Percentiles rank a stretch among this genome's conserved stretches.
Conservation (phyloP, 78 protist genomes). For the Dictyostelium brefeldianum region DNA sequence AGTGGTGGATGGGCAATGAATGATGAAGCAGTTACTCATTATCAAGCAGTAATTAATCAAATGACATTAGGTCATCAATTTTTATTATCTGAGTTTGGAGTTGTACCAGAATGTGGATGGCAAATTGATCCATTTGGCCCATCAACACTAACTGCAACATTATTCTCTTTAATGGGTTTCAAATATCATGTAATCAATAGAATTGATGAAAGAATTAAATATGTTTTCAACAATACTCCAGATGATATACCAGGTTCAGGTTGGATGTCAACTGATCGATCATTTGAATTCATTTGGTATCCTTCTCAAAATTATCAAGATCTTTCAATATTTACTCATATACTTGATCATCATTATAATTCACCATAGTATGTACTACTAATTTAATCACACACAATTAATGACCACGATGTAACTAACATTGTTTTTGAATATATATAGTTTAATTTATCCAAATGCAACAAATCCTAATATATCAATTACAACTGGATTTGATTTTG, state of each 20-base stretch:
- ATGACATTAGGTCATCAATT: constrained; percentile 82
- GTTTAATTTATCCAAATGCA: constrained; percentile 41
- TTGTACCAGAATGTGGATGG: constrained; percentile 66
- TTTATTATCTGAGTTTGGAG: constrained; percentile 67
- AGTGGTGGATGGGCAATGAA: constrained; percentile 84
- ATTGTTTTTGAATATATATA: background rate
- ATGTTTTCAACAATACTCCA: constrained; percentile 21
- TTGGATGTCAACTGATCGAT: background rate
- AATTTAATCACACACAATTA: too few species aligned
- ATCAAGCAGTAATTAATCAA: constrained; percentile 74
- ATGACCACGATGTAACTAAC: too few species aligned
- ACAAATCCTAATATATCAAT: constrained; percentile 27
- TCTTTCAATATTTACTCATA: constrained; percentile 40
- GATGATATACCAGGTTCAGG: constrained; percentile 32
- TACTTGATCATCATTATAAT: constrained; percentile 63
- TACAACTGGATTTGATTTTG: constrained; percentile 76
- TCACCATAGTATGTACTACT: constrained; percentile 41
- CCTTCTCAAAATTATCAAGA: constrained; percentile 28
- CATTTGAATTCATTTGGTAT: constrained; percentile 64
- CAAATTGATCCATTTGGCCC: constrained; percentile 85
- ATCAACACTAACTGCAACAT: constrained; percentile 53
- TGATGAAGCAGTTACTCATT: constrained; percentile 75
- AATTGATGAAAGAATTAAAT: constrained; percentile 51
- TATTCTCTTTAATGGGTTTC: constrained; percentile 65
- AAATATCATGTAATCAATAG: constrained; percentile 70